Percentiles rank a stretch among this genome's conserved stretches.
Evolutionary conservation across 129 eudicot species (phyloP).

Genomic region (Flaveria brownii): DNA sequence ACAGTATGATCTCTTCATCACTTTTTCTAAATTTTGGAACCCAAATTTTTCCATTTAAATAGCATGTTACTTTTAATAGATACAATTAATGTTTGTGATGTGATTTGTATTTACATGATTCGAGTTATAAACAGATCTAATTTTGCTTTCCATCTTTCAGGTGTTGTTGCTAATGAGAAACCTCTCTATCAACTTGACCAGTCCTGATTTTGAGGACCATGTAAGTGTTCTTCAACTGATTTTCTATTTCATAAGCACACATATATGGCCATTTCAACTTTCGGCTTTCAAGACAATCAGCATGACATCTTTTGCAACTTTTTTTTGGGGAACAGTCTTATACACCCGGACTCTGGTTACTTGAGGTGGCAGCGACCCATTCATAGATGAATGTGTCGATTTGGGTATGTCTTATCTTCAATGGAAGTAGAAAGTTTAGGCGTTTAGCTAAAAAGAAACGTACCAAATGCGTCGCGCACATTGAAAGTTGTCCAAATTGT

Average conservation of each 20-base stretch:
- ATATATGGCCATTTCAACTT: neutral
- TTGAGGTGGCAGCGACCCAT: neutral
- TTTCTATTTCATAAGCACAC: neutral
- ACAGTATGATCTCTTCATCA: slow-evolving; percentile 51
- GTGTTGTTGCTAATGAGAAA: slow-evolving; percentile 91
- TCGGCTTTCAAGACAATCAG: neutral
- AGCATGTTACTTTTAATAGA: neutral
- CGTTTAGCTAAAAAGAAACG: slow-evolving; percentile 6
- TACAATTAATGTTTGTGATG: neutral
- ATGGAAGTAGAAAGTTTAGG: neutral
- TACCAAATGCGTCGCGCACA: neutral
- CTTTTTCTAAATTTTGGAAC: neutral
- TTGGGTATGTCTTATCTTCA: neutral
- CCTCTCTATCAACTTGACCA: slow-evolving; percentile 86
- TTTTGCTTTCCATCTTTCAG: slow-evolving; percentile 43
- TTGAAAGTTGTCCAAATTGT: neutral
- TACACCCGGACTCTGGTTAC: neutral
- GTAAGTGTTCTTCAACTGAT: slow-evolving; percentile 45
- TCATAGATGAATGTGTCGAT: neutral
- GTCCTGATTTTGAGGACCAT: slow-evolving; percentile 96
- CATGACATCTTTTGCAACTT: neutral
- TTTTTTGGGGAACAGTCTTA: neutral
- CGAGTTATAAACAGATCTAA: neutral
- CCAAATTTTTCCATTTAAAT: neutral
- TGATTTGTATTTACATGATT: neutral